Conservation (phyloP, 345 rosid species). For the Acer yangbiense region DNA sequence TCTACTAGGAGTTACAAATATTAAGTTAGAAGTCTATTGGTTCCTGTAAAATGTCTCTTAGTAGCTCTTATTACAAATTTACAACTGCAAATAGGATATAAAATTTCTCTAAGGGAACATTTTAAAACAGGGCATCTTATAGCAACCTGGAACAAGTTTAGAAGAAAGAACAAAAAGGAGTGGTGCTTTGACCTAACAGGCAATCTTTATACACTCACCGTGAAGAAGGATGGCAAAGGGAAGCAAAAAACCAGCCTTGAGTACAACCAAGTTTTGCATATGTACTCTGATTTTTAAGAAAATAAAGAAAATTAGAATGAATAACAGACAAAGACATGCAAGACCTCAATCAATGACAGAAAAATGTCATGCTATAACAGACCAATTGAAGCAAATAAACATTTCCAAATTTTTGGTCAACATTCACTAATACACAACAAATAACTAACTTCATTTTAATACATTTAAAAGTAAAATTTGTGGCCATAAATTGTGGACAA, state of each 20-base stretch:
- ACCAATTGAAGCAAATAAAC: not conserved
- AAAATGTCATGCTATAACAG: not conserved
- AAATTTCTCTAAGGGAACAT: not conserved
- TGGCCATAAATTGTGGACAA: no score
- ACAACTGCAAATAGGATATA: no score
- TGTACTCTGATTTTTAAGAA: slow-evolving; percentile 50
- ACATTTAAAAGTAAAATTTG: no score
- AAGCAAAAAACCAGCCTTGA: slow-evolving; percentile 93
- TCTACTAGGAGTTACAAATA: not conserved
- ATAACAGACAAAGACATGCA: not conserved
- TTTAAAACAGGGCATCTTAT: not conserved
- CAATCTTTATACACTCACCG: slow-evolving; percentile 39
- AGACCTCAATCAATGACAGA: not conserved
- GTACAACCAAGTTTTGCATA: slow-evolving; percentile 91
- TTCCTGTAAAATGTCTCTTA: no score
- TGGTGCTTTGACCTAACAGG: not conserved
- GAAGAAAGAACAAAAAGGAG: not conserved
- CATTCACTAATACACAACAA: no score
- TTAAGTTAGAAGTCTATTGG: not conserved
- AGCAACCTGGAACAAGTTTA: not conserved
- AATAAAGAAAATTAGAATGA: slow-evolving; percentile 1
- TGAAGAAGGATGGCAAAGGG: slow-evolving; percentile 71
- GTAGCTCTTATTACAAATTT: no score
- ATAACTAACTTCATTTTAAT: no score
- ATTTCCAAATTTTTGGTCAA: no score